These are phyloP conservation scores for Talaromyces amestolkiae DNA, from an alignment of 2,329 filamentous ascomycete genomes.

Conservation along the genomic window DNA sequence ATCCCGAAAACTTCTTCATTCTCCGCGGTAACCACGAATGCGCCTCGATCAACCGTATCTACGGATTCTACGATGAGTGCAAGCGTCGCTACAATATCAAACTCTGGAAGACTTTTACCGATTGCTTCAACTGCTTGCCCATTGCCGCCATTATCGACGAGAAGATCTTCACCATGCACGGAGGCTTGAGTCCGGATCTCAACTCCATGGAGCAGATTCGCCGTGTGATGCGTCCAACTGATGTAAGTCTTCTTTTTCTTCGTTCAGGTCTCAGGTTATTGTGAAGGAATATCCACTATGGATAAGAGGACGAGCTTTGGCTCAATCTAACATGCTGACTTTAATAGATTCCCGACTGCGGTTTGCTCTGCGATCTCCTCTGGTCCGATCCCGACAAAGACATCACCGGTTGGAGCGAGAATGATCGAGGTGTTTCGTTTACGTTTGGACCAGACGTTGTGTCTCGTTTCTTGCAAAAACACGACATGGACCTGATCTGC, in stretches of 20 bases:
- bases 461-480: constrained; percentile 94
- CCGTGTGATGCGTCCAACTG: constrained; percentile 96
- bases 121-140: constrained; percentile 98
- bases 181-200: constrained; percentile 90
- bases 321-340: constrained; percentile 43
- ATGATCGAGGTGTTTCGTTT: constrained; percentile 97
- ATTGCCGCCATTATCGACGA: constrained; percentile 99
- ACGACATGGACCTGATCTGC: constrained; percentile 99
- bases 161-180: constrained; percentile 99
- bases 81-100: constrained; percentile 99
- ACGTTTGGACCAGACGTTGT: constrained; percentile 98
- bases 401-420: constrained; percentile 98
- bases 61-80: constrained; percentile 99
- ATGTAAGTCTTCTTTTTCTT: constrained; percentile 64
- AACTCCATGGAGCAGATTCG: constrained; percentile 99
- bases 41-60: constrained; percentile 97
- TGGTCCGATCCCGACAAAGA: constrained; percentile 99
- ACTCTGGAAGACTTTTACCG: constrained; percentile 99
- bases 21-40: constrained; percentile 98
- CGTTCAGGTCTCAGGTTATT: background rate
- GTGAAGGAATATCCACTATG: background rate
- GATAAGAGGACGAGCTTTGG: constrained; percentile 25
- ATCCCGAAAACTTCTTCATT: constrained; percentile 99
- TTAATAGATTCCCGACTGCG: constrained; percentile 89
- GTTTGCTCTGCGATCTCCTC: constrained; percentile 91